A percentile compares a stretch with the other conserved stretches of the same genome.
phyloP scores from a whole-genome alignment of 2,329 filamentous ascomycete genomes.

The Colletotrichum sp. region DNA sequence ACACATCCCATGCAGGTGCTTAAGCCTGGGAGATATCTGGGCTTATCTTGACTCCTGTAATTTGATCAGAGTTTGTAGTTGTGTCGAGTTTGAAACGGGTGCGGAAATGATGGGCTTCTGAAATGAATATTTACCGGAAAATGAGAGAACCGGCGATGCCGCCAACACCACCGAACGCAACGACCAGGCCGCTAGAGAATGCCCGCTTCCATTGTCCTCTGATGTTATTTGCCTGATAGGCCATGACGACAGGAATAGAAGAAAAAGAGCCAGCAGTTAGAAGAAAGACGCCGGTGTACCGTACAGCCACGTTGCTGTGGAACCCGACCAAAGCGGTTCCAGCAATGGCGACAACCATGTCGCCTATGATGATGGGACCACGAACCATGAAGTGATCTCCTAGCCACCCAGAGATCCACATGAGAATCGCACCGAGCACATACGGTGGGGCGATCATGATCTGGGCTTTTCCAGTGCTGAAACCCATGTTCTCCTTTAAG shows the following conservation, averaged over 20 bases:
- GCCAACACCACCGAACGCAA: slow-evolving; percentile 18
- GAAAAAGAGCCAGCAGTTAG: slow-evolving; percentile 14
- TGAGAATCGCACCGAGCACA: slow-evolving; percentile 65
- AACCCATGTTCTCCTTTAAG: slow-evolving; percentile 39
- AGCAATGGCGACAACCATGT: slow-evolving; percentile 64
- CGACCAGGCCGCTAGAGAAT: slow-evolving; percentile 20
- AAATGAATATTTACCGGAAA: slow-evolving; percentile 4
- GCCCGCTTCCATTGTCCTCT: slow-evolving; percentile 23
- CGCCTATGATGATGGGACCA: slow-evolving; percentile 69
- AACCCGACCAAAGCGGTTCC: slow-evolving; percentile 72
- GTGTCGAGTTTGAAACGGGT: background rate
- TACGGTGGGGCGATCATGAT: slow-evolving; percentile 64
- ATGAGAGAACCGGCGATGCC: slow-evolving; percentile 22
- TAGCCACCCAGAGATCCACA: slow-evolving; percentile 66
- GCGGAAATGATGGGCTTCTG: background rate
- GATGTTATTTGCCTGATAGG: slow-evolving; percentile 23
- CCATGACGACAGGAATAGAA: slow-evolving; percentile 12
- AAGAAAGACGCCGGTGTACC: slow-evolving; percentile 73
- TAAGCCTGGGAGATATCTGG: slow-evolving; percentile 2
- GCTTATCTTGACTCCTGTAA: slow-evolving; percentile 6
- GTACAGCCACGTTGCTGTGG: slow-evolving; percentile 55
- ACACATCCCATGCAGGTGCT: slow-evolving; percentile 9
- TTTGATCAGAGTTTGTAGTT: background rate
- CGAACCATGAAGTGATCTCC: slow-evolving; percentile 69
- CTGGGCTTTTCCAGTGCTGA: slow-evolving; percentile 44